A percentile compares a stretch with the other conserved stretches of the same genome.
phyloP scores from a whole-genome alignment of 2,329 filamentous ascomycete species.

The Aspergillus neotritici region DNA sequence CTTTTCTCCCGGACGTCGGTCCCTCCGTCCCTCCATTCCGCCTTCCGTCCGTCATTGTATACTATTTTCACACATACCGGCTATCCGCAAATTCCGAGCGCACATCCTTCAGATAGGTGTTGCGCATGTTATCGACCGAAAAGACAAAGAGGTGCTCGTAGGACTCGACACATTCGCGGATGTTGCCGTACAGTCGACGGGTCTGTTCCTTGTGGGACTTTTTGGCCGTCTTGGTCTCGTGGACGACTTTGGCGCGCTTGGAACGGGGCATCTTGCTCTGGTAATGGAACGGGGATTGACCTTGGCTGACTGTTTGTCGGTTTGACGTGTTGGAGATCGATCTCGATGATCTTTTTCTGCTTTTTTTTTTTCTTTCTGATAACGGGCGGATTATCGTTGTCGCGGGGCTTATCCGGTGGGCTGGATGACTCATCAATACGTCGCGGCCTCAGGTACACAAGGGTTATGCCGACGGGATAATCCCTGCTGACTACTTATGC shows the following conservation, averaged over 20 bases:
- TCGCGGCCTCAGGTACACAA: too few relatives aligned
- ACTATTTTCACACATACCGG: constrained; percentile 52
- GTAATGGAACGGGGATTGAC: too few relatives aligned
- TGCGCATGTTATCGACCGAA: constrained; percentile 93
- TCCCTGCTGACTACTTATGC: too few relatives aligned
- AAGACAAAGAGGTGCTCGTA: constrained; percentile 94
- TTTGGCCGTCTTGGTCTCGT: constrained; percentile 86
- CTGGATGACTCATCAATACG: too few relatives aligned
- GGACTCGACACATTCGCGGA: constrained; percentile 76
- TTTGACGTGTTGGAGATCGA: constrained; percentile 16
- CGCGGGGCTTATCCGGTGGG: constrained; percentile 31
- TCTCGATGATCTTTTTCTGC: constrained; percentile 14
- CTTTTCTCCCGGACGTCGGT: not conserved
- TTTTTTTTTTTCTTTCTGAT: constrained; percentile 36
- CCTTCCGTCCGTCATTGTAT: too few relatives aligned
- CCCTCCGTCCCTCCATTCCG: too few relatives aligned
- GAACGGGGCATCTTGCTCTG: constrained; percentile 78
- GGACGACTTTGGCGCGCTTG: constrained; percentile 81
- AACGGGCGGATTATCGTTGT: constrained; percentile 35
- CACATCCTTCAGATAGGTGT: constrained; percentile 89
- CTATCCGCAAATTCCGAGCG: constrained; percentile 77
- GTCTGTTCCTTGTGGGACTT: constrained; percentile 87
- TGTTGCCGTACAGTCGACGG: constrained; percentile 78
- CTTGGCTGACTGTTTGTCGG: constrained; percentile 19
- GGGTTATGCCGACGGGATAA: too few relatives aligned